Evolutionary conservation across 2,329 filamentous ascomycete genomes (phyloP), one percentile per base, ranked within the genome.

Genomic region (Aspergillus texensis): DNA sequence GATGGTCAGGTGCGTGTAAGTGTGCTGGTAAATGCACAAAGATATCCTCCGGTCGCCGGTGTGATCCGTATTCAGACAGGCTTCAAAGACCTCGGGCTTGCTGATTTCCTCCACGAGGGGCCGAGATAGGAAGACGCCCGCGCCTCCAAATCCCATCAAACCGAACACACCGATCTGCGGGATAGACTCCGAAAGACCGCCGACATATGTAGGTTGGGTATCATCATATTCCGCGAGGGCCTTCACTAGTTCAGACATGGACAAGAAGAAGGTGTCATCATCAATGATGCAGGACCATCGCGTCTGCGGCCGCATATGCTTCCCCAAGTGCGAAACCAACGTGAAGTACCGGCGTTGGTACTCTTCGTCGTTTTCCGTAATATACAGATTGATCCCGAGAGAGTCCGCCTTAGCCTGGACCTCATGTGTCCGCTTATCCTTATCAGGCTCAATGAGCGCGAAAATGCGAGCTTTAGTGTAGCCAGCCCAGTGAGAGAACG

Each of bases 221-320:
- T 84, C 78, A 69, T 89, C 82, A 65, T 85, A 80, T 43, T 75
- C 71, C 39, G 69, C 70, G 2, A 89, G 79, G 6, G 81, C 78
- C n/a, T 81, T 72, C 26, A 82, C 77, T 19, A 89, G 76, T 0
- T 79, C 79, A 58, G 82, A 73, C 52, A 89, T 80, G 2, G 83
- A 85, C 2, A 84, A 82, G 72, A 88, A 88, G 73, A 89, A 89
- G 1, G 87, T 89, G 68, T 89, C 87, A 69, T 89, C 87, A 70
- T 89, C 86, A 43, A 89, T 81, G 56, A 89, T 78, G 53, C 81
- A 83, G 16, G 83, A 80, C 86, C 87, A 89, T 36, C 79, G 76
- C 0, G 85, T 86, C 16, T 78, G 69, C 0, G 80, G 73, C 11
- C 76, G 80, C 36, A 78, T 72, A 57, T 81, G 76, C 28, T 79